These are phyloP conservation scores for Prunus mume DNA, from an alignment of 306 rosid species.

Conservation along the genomic window DNA sequence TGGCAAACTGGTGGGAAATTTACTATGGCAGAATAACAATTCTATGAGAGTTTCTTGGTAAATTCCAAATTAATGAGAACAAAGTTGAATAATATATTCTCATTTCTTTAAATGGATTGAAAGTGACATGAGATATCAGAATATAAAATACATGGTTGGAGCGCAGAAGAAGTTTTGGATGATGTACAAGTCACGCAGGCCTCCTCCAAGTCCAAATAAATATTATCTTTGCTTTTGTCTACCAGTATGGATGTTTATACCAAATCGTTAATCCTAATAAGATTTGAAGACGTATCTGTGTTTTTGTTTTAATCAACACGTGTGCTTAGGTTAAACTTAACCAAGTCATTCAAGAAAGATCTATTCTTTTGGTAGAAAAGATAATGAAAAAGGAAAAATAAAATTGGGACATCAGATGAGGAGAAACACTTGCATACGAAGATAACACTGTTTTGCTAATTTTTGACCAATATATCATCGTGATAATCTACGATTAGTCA, in stretches of 20 bases:
- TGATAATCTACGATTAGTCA: accelerated
- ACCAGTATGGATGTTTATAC: background rate
- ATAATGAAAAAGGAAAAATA: background rate
- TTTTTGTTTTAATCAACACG: no score
- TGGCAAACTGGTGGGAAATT: background rate
- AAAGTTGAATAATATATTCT: no score
- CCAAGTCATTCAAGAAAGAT: no score
- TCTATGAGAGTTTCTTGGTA: background rate
- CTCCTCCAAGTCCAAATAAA: background rate
- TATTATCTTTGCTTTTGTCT: background rate
- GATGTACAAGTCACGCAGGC: background rate
- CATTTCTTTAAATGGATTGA: background rate
- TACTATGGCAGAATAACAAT: background rate
- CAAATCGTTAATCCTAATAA: background rate
- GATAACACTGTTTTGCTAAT: accelerated
- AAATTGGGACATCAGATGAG: background rate
- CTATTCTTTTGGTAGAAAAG: no score
- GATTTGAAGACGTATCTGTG: background rate
- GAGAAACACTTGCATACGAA: background rate
- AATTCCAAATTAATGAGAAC: background rate
- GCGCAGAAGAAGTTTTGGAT: background rate
- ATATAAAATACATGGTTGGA: background rate
- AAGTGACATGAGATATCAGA: background rate
- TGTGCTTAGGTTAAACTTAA: no score
- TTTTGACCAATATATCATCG: accelerated